phyloP scores from a whole-genome alignment of 2,329 filamentous ascomycete genomes.

The Ascochyta fabae region DNA sequence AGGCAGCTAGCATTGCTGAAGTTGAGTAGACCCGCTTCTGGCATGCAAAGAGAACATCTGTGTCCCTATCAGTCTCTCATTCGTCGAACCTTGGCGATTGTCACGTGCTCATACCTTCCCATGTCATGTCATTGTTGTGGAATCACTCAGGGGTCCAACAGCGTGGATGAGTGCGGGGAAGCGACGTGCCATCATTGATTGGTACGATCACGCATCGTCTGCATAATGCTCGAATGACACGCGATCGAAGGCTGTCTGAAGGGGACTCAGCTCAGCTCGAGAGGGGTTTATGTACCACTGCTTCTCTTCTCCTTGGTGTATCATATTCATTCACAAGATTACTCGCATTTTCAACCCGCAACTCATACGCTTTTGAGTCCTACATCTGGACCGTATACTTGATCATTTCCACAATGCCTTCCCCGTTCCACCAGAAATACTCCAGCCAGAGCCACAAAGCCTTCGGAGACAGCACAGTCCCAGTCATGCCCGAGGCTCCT shows the following conservation, averaged over 20 bases:
- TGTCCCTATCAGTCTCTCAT: constrained; percentile 8
- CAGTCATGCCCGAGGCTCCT: constrained; percentile 43
- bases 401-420: constrained; percentile 36
- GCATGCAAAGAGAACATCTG: background rate
- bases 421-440: constrained; percentile 49
- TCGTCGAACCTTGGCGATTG: constrained; percentile 9
- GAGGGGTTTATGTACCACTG: constrained; percentile 23
- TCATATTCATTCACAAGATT: background rate
- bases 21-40: background rate
- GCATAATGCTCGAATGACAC: constrained; percentile 42
- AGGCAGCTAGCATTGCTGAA: background rate
- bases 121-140: constrained; percentile 32
- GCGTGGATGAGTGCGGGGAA: constrained; percentile 42
- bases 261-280: constrained; percentile 24
- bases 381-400: too few relatives aligned
- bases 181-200: constrained; percentile 35
- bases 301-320: background rate
- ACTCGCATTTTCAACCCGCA: background rate
- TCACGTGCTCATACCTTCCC: background rate
- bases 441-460: constrained; percentile 43
- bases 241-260: constrained; percentile 22
- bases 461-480: constrained; percentile 36
- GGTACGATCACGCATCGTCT: constrained; percentile 42
- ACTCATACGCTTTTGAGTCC: too few relatives aligned
- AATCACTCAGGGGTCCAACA: constrained; percentile 32